A percentile compares a stretch with the other conserved stretches of the same genome.
phyloP scores from a whole-genome alignment of 495 filamentous ascomycete species.

The Podospora bellae-mahoneyi region DNA sequence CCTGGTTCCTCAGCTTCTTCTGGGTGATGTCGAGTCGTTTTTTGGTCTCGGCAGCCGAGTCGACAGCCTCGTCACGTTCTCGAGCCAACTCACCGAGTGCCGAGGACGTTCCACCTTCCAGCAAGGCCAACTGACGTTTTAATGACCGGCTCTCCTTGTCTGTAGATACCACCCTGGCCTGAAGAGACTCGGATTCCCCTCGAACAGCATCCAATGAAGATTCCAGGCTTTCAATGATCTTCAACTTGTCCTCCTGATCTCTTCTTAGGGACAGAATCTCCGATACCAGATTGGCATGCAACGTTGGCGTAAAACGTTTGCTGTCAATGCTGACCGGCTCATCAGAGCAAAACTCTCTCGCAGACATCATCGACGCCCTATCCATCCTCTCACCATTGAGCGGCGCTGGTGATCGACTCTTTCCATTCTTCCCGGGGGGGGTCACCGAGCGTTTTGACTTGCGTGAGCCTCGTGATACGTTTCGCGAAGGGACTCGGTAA shows the following conservation, averaged over 20 bases:
- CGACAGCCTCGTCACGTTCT: conserved; percentile 82
- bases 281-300: conserved; percentile 91
- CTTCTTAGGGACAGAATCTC: conserved; percentile 85
- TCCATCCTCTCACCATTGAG: conserved; percentile 52
- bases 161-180: conserved; percentile 55
- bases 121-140: conserved; percentile 76
- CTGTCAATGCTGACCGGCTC: conserved; percentile 78
- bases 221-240: conserved; percentile 80
- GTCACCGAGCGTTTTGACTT: conserved; percentile 55
- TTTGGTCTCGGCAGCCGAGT: conserved; percentile 67
- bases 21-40: conserved; percentile 74
- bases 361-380: conserved; percentile 47
- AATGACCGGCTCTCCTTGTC: conserved; percentile 73
- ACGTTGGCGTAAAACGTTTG: conserved; percentile 88
- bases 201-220: conserved; percentile 63
- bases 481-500: conserved; percentile 59
- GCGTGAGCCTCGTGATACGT: conserved; percentile 54
- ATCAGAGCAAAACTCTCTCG: conserved; percentile 58
- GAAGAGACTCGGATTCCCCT: conserved; percentile 69
- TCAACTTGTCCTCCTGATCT: conserved; percentile 83
- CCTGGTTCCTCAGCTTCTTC: conserved; percentile 72
- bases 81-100: conserved; percentile 76
- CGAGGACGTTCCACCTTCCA: conserved; percentile 83
- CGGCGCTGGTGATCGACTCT: conserved; percentile 60
- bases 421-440: conserved; percentile 49